A percentile compares a stretch with the other conserved stretches of the same genome.
Evolutionary conservation across 805 yeast species (phyloP).

Genomic region (Ogataea corticis): DNA sequence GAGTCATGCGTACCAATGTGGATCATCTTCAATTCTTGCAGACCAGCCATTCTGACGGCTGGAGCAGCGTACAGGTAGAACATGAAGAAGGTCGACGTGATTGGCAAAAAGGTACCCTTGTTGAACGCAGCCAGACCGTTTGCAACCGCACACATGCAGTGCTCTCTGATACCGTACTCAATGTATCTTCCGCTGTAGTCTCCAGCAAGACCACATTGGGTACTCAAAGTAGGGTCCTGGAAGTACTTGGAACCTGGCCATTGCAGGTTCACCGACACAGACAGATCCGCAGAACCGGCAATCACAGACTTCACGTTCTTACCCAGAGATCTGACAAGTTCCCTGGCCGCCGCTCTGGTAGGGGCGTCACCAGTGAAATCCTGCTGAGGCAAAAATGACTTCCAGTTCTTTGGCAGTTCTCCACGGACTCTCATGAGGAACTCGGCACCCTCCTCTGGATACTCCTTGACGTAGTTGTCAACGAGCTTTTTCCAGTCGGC

Average conservation of each 20-base stretch:
- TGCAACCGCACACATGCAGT: slow-evolving; percentile 97
- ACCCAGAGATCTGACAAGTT: slow-evolving; percentile 66
- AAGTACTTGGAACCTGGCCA: slow-evolving; percentile 81
- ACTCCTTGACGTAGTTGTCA: slow-evolving; percentile 60
- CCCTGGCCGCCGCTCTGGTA: slow-evolving; percentile 91
- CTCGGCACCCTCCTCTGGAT: slow-evolving; percentile 78
- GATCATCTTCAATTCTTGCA: slow-evolving; percentile 77
- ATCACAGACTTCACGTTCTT: slow-evolving; percentile 60
- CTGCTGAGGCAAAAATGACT: slow-evolving; percentile 73
- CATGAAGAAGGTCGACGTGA: slow-evolving; percentile 66
- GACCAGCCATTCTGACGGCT: slow-evolving; percentile 82
- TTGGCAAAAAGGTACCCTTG: slow-evolving; percentile 82
- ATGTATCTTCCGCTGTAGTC: slow-evolving; percentile 89
- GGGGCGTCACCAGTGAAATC: slow-evolving; percentile 86
- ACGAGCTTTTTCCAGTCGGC: slow-evolving; percentile 72
- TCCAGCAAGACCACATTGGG: slow-evolving; percentile 58
- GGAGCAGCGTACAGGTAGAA: slow-evolving; percentile 85
- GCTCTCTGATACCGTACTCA: slow-evolving; percentile 98
- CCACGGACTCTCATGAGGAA: slow-evolving; percentile 72
- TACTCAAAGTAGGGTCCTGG: slow-evolving; percentile 73
- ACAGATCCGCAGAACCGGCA: slow-evolving; percentile 98
- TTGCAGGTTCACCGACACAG: slow-evolving; percentile 89
- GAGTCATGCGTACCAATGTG: slow-evolving; percentile 93
- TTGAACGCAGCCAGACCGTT: slow-evolving; percentile 94
- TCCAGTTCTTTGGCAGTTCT: slow-evolving; percentile 86